A percentile compares a stretch with the other conserved stretches of the same genome.
Evolutionary conservation across 2,329 filamentous ascomycete genomes (phyloP).

Genomic region (Drechslerella stenobrocha): DNA sequence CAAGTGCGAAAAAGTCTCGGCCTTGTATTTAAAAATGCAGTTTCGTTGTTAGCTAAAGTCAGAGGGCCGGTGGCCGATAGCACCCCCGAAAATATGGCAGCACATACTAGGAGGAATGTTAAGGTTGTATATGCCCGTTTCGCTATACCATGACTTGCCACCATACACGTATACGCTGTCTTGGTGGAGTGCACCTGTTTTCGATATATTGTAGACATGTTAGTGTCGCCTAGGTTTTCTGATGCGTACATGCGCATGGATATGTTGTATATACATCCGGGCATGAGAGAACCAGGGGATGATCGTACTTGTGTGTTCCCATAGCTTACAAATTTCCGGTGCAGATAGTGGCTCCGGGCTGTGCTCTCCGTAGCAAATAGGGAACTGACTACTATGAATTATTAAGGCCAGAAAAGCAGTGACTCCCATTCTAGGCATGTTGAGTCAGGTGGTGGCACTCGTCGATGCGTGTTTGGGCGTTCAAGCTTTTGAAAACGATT

Average conservation of each 20-base stretch:
- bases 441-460: too few species aligned
- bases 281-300: neutral
- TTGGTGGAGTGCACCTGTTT: conserved; percentile 9
- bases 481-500: too few species aligned
- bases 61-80: too few species aligned
- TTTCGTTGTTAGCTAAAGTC: too few species aligned
- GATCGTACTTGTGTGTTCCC: conserved; percentile 24
- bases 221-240: too few species aligned
- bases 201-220: too few species aligned
- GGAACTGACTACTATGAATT: neutral
- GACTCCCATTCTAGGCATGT: too few species aligned
- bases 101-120: conserved; percentile 16
- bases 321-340: conserved; percentile 12
- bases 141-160: conserved; percentile 12
- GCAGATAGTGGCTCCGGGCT: conserved; percentile 7
- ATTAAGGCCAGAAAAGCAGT: too few species aligned
- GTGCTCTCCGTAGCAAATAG: conserved; percentile 4
- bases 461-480: too few species aligned
- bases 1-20: conserved; percentile 17
- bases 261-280: too few species aligned
- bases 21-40: too few species aligned
- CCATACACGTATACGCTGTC: conserved; percentile 20
- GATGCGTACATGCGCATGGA: too few species aligned
- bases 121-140: neutral
- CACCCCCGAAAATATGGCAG: neutral